Conservation (phyloP, 225 moss, liverwort and hornwort genomes). For the Marchantia polymorpha region DNA sequence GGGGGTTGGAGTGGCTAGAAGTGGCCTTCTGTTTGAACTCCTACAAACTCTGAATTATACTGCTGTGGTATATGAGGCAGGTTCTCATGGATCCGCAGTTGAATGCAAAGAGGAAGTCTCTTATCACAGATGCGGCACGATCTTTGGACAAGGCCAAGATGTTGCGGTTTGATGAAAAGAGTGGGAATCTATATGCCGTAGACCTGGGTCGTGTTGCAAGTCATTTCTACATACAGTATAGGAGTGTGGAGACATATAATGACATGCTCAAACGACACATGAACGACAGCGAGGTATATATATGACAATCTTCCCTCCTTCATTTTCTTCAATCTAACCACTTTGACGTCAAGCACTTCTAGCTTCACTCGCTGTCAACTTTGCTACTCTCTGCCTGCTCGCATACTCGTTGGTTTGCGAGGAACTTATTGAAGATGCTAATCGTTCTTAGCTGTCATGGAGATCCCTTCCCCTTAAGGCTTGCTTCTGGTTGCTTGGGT, state of each 20-base stretch:
- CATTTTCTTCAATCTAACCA: background rate
- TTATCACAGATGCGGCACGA: conserved; percentile 90
- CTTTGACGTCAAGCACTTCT: background rate
- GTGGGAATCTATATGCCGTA: conserved; percentile 92
- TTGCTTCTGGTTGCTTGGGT: background rate
- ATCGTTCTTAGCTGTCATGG: background rate
- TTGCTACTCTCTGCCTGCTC: background rate
- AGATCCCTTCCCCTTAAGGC: background rate
- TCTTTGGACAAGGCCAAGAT: conserved; percentile 96
- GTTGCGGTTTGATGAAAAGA: conserved; percentile 98
- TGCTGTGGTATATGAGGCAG: conserved; percentile 32
- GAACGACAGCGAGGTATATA: conserved; percentile 85
- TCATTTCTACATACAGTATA: conserved; percentile 97
- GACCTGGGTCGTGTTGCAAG: conserved; percentile 98
- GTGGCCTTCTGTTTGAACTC: background rate
- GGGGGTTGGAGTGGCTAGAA: too few relatives aligned
- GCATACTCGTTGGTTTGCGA: background rate
- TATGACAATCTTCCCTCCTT: background rate
- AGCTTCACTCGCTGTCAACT: background rate
- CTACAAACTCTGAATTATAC: background rate
- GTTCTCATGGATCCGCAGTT: conserved; percentile 85
- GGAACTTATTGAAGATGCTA: too few relatives aligned
- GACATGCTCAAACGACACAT: conserved; percentile 99
- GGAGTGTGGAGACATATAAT: conserved; percentile 97
- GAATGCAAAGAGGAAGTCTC: conserved; percentile 75